Evolutionary conservation across 2,329 filamentous ascomycete genomes (phyloP).

Genomic region (Monilinia fructicola): DNA sequence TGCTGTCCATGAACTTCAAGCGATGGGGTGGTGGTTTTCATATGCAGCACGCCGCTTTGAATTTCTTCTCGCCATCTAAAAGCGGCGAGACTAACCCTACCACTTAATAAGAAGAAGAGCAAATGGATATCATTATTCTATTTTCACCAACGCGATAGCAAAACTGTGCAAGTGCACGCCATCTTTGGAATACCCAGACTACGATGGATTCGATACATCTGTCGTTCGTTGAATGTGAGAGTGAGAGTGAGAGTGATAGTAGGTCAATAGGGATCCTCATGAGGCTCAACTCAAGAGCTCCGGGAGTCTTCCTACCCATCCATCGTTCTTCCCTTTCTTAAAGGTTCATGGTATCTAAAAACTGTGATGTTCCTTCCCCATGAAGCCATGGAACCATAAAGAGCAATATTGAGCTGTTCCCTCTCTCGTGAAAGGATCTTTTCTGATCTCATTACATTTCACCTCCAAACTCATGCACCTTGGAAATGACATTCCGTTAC

Average conservation of each 20-base stretch:
- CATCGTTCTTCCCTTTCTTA: background rate
- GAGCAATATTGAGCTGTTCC: background rate
- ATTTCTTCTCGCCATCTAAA: background rate
- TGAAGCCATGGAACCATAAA: background rate
- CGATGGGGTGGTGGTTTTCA: background rate
- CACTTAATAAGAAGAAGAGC: background rate
- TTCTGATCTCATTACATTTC: background rate
- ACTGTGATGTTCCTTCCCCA: background rate
- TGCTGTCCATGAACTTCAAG: no score
- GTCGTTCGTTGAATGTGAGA: background rate
- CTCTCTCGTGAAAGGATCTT: background rate
- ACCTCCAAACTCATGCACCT: background rate
- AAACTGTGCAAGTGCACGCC: background rate
- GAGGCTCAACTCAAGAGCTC: background rate
- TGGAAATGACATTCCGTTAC: conserved; percentile 13
- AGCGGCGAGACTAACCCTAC: background rate
- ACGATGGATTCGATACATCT: background rate
- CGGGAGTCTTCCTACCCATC: background rate
- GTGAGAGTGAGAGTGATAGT: no score
- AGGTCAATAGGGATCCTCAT: background rate
- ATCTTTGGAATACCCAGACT: background rate
- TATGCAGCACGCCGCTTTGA: background rate
- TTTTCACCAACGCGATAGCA: background rate
- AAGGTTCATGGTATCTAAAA: background rate
- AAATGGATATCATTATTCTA: background rate